Conservation (phyloP, 495 filamentous ascomycete species). For the Chaetomium cochliodes region DNA sequence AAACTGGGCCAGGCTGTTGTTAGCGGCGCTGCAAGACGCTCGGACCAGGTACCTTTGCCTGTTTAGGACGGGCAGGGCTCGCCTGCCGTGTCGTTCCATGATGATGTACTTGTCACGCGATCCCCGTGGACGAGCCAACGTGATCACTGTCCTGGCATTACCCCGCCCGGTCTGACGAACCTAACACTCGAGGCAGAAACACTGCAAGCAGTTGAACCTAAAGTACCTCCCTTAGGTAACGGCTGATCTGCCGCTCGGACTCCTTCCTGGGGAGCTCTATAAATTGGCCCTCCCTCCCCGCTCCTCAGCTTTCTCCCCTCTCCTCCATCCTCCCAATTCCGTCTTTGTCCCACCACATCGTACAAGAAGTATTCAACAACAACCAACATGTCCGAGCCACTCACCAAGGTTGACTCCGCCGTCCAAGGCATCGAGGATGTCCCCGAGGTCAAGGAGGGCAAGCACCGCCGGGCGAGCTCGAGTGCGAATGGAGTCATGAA, state of each 20-base stretch:
- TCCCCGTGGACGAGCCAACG: conserved; percentile 30
- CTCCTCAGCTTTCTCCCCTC: conserved; percentile 21
- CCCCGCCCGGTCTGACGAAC: conserved; percentile 43
- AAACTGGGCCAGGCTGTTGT: conserved; percentile 11
- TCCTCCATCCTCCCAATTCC: conserved; percentile 25
- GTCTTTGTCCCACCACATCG: conserved; percentile 29
- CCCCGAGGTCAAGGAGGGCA: conserved; percentile 50
- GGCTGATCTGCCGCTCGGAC: conserved; percentile 2
- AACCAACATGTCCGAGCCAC: conserved; percentile 62
- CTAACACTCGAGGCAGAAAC: conserved; percentile 36
- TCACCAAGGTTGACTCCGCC: conserved; percentile 85
- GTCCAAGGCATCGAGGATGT: conserved; percentile 72
- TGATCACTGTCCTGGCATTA: conserved; percentile 36
- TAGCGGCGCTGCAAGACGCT: conserved; percentile 32
- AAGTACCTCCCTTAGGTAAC: too few relatives aligned
- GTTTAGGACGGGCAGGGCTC: conserved; percentile 24
- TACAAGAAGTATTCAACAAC: neutral
- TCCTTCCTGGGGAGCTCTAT: neutral
- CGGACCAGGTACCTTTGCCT: conserved; percentile 30
- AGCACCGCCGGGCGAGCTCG: conserved; percentile 66
- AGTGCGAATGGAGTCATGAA: conserved; percentile 67
- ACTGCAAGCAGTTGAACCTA: conserved; percentile 3
- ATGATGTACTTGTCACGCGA: conserved; percentile 43
- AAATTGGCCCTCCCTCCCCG: conserved; percentile 20
- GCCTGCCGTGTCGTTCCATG: conserved; percentile 33